These are phyloP conservation scores for Corymbia calophylla DNA, from an alignment of 441 rosid genomes.

Conservation along the genomic window DNA sequence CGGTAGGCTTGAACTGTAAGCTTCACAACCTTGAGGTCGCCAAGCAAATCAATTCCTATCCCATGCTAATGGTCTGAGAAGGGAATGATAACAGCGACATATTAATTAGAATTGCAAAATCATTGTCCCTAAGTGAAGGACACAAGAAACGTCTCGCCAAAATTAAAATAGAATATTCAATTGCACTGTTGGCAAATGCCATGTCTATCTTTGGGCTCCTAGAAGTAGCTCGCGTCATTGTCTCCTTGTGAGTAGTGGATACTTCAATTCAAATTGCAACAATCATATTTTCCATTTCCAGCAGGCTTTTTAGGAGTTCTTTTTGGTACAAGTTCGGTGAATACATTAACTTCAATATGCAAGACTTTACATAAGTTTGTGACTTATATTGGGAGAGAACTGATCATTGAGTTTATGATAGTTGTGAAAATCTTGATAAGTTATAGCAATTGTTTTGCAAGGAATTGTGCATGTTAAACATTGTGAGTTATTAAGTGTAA, in stretches of 20 bases:
- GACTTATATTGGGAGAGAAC: rapidly evolving
- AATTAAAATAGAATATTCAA: no score
- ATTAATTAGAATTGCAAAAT: background rate
- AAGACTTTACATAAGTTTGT: no score
- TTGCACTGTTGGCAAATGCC: rapidly evolving
- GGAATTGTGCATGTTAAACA: no score
- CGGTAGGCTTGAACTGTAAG: rapidly evolving
- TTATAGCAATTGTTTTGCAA: no score
- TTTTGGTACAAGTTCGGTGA: no score
- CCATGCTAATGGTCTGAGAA: background rate
- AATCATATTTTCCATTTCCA: rapidly evolving
- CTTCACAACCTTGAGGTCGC: background rate
- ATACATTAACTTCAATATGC: rapidly evolving
- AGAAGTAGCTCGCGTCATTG: no score
- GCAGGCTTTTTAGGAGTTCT: rapidly evolving
- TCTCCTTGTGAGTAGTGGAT: rapidly evolving
- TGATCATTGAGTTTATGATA: no score
- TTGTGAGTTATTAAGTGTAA: rapidly evolving
- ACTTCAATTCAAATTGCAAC: no score
- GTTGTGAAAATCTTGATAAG: no score
- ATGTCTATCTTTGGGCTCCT: rapidly evolving
- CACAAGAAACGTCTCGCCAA: rapidly evolving
- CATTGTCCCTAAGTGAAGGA: background rate
- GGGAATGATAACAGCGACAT: no score
- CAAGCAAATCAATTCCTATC: background rate